These are phyloP conservation scores for Penicillium freii DNA, from an alignment of 2,329 filamentous ascomycete genomes.

Conservation along the genomic window DNA sequence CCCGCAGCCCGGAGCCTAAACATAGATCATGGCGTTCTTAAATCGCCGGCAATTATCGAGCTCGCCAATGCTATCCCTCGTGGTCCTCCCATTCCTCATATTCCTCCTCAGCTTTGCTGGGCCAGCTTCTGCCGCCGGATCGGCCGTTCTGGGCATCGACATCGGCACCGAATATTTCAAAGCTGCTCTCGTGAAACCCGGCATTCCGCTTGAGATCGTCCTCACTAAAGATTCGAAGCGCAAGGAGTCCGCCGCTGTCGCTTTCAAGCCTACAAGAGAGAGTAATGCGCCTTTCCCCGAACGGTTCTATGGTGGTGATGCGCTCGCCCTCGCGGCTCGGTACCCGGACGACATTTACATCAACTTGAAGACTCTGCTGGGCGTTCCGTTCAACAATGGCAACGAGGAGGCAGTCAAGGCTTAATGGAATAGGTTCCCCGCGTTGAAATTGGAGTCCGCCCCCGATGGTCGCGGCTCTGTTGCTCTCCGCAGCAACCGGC, in stretches of 20 bases:
- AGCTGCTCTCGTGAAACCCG: conserved; percentile 90
- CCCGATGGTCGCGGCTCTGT: conserved; percentile 62
- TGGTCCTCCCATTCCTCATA: conserved; percentile 52
- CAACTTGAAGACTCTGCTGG: conserved; percentile 89
- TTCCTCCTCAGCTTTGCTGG: conserved; percentile 55
- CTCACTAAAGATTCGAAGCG: conserved; percentile 96
- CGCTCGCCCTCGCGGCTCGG: conserved; percentile 77
- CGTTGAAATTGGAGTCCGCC: conserved; percentile 63
- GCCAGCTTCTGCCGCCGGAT: conserved; percentile 59
- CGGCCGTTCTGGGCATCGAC: conserved; percentile 87
- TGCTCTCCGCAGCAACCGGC: conserved; percentile 74
- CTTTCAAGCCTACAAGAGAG: conserved; percentile 81
- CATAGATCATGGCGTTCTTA: conserved; percentile 34
- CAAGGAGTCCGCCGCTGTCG: conserved; percentile 87
- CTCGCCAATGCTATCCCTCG: conserved; percentile 41
- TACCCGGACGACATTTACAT: conserved; percentile 93
- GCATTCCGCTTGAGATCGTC: conserved; percentile 95
- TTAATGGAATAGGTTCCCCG: conserved; percentile 76
- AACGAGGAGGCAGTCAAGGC: conserved; percentile 57
- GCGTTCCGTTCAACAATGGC: conserved; percentile 54
- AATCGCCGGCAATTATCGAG: conserved; percentile 30
- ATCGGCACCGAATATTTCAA: conserved; percentile 97
- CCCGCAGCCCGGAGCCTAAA: conserved; percentile 21
- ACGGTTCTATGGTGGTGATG: conserved; percentile 86
- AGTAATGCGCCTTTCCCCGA: conserved; percentile 73